Evolutionary conservation across 1,284 basidiomycete genomes (phyloP).

Genomic region (Boletus albobrunnescens): DNA sequence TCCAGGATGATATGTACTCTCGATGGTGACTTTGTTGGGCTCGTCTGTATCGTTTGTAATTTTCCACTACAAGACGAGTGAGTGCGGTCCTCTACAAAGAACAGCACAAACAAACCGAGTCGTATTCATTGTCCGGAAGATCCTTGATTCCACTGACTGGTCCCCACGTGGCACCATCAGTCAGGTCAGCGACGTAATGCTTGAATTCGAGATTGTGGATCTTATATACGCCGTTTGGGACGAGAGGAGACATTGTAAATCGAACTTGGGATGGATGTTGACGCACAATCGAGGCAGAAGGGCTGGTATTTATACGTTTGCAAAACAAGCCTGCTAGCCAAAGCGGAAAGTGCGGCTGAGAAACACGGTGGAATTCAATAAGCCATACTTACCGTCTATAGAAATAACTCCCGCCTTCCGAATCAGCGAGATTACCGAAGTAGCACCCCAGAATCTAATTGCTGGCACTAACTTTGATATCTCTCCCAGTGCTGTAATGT

Average conservation of each 20-base stretch:
- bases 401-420: no score
- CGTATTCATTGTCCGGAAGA: no score
- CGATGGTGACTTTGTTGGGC: neutral
- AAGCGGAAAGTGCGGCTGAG: neutral
- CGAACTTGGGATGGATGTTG: neutral
- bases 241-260: neutral
- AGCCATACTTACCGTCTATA: no score
- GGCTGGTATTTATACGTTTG: neutral
- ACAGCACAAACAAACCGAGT: neutral
- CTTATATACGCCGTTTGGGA: neutral
- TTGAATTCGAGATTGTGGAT: neutral
- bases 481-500: no score
- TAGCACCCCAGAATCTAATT: no score
- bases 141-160: no score
- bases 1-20: neutral
- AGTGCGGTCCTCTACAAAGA: neutral
- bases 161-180: neutral
- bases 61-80: neutral
- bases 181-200: neutral
- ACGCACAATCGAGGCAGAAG: neutral
- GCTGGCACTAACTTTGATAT: no score
- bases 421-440: no score
- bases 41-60: neutral
- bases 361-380: neutral
- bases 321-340: neutral